Evolutionary conservation across 257 asterid genomes (phyloP).

Genomic region (Craterostigma plantagineum): DNA sequence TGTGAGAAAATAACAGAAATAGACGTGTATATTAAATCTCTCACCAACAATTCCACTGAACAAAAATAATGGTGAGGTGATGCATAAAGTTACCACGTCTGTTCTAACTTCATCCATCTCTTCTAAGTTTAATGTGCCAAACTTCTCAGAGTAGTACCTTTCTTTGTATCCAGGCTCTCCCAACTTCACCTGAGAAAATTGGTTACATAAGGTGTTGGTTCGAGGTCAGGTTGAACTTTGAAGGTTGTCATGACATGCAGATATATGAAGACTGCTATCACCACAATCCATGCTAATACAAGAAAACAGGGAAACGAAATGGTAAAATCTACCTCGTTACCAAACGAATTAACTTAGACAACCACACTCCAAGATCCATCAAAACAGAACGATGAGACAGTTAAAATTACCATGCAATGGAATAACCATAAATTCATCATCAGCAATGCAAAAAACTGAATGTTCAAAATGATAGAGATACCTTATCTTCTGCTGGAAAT

Average conservation of each 20-base stretch:
- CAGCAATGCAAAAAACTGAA: conserved; percentile 1
- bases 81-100: conserved; percentile 50
- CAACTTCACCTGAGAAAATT: conserved; percentile 46
- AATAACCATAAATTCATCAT: no score
- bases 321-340: neutral
- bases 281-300: conserved; percentile 4
- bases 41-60: no score
- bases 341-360: neutral
- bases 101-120: conserved; percentile 45
- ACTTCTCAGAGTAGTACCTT: conserved; percentile 84
- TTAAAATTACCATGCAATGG: no score
- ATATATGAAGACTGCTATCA: conserved; percentile 1
- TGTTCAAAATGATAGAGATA: conserved; percentile 12
- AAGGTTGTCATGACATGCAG: no score
- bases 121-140: conserved; percentile 41
- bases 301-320: conserved; percentile 1
- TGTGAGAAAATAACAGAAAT: conserved; percentile 4
- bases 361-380: neutral
- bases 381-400: no score
- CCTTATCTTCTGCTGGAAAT: conserved; percentile 55
- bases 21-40: neutral
- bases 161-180: conserved; percentile 98
- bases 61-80: conserved; percentile 1
- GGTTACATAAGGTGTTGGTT: neutral
- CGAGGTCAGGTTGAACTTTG: no score